Evolutionary conservation across 805 yeast genomes (phyloP), one percentile per base, ranked within the genome.

Genomic region (Henningerozyma blattae): DNA sequence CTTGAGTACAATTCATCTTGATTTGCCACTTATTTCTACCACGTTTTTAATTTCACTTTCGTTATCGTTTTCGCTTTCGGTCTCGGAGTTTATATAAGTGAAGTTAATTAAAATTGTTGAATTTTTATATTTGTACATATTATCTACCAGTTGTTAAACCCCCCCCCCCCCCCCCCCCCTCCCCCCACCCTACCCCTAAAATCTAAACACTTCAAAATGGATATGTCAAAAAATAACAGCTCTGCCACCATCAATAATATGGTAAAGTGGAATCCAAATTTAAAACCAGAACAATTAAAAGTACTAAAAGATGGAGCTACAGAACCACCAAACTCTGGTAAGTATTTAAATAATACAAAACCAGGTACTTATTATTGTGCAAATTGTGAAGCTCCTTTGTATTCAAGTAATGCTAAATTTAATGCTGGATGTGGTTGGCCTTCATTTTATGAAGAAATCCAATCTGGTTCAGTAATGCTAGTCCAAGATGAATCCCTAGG

Each of bases 351-450:
- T 33, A 24, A 15, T n/a, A 48, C 46, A 32, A 49, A 46, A 15
- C 59, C 62, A 30, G 97, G 96, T 1, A 61, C 71, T 2, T 91
- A 86, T 56, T 61, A 62, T 30, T 91, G 99, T 61, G 95, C 81
- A 0, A 97, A 79, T 5, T 91, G 98, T 58, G 67, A 66, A 33
- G 62, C 70, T 29, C 94, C 95, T 10, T 60, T 91, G 20, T 91
- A 91, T 57, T 68, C 69, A 39, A 76, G 94, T 19, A 62, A 68
- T 22, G 70, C 95, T 3, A 89, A 91, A 56, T 91, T 91, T 48
- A 77, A 79, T 37, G 74, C 94, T 10, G 85, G 85, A 34, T 91
- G 98, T 57, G 98, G 98, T 3, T 91, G 98, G 98, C 98, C 98
- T 1, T 87, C 95, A 0, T 91, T 91, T 57, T 89, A 78, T 56